Base-by-base conservation (phyloP, 345 rosid genomes). In the Mallotus nudiflorus region DNA sequence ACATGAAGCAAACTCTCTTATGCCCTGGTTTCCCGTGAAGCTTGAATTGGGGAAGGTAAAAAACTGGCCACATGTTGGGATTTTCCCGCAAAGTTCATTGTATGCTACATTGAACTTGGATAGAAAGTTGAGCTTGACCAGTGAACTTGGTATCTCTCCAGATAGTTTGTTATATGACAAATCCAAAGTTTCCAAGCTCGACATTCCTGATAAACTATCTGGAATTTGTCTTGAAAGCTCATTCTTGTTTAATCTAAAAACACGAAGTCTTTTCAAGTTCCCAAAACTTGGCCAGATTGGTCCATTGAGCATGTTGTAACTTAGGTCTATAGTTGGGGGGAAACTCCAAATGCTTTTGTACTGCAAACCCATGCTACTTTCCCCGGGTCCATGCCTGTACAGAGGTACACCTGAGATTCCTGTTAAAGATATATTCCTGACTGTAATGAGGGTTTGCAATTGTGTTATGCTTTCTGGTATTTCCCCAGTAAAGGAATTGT, bases 401-500 rank as follows among this genome's bases (percentile, higher is more conserved):
- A 82, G 31, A 14, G 73, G 75, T 22, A 72, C 1, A 28, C 54
- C 57, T 1, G 39, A 10, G 4, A 27, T 1, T 9, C 62, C 67
- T n/a, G 50, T 50, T 28, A 49, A 49, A 10, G 75, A 35, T 6
- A 44, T 56, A 13, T 56, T 37, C 48, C 1, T 25, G 48, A 25
- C 27, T 49, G 4, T 3, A 20, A 55, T 62, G 42, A 77, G 66
- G 22, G 19, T 45, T 18, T 3, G 71, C 4, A 82, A 27, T 64
- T 68, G 20, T 31, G 73, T 77, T 27, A 80, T 61, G 52, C 78
- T 59, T 61, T 29, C 39, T 0, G 82, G 76, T 44, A 83, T 78
- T 39, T 72, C 74, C 13, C 82, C 82, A 4, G 69, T 48, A 61
- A 83, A 77, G 14, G 82, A 80, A 57, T 80, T 83, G 44, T 69